Evolutionary conservation across 495 filamentous ascomycete species (phyloP).

Genomic region (Xylaria palmicola): DNA sequence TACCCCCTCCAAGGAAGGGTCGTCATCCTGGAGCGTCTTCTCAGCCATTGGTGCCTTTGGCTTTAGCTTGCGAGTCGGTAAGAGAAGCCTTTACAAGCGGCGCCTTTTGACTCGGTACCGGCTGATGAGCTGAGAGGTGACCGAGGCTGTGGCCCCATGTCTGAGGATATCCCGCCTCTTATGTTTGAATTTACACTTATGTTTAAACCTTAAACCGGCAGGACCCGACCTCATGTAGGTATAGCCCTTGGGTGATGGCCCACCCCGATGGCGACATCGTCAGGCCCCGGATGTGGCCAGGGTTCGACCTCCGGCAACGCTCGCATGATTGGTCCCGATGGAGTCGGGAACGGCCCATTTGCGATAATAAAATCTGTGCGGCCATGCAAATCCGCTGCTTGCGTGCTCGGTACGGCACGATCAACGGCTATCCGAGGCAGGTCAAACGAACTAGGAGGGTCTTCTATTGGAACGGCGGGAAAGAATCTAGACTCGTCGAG

Average conservation of each 20-base stretch:
- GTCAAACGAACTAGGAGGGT: background rate
- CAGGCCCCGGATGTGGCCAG: background rate
- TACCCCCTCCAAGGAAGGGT: background rate
- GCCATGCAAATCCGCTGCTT: background rate
- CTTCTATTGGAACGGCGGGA: slow-evolving; percentile 1
- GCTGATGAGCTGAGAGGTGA: background rate
- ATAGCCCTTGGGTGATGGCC: slow-evolving; percentile 19
- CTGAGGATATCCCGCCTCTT: background rate
- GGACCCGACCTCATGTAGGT: background rate
- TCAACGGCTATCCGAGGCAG: background rate
- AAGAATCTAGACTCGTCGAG: background rate
- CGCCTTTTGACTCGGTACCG: background rate
- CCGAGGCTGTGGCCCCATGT: too few species aligned
- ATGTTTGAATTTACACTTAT: background rate
- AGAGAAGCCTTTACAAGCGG: background rate
- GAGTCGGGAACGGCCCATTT: background rate
- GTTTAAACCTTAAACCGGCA: background rate
- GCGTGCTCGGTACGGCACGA: slow-evolving; percentile 3
- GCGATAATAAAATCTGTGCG: too few species aligned
- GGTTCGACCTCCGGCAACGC: background rate
- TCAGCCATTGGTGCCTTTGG: slow-evolving; percentile 2
- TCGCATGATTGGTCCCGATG: background rate
- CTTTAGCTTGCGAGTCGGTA: background rate
- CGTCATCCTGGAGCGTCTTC: slow-evolving; percentile 6
- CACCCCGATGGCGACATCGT: slow-evolving; percentile 28